Evolutionary conservation across 2,329 filamentous ascomycete genomes (phyloP), one percentile per base, ranked within the genome.

Genomic region (Ophiostoma montium): DNA sequence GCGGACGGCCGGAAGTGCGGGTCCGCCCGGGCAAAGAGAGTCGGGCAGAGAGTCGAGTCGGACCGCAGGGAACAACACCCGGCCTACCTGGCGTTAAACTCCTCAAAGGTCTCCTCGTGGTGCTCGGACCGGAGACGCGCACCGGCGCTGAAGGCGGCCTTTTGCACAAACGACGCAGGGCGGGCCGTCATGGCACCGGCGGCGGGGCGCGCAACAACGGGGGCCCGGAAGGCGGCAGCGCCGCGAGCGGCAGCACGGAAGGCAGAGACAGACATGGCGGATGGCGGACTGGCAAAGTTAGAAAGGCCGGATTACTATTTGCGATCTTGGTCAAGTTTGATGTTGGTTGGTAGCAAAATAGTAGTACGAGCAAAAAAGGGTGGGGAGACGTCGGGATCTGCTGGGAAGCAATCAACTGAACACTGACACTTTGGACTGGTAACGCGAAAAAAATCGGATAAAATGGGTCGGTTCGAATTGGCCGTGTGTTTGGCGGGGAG

Each of bases 91-190:
- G 88, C 84, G 70, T 86, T 88, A 71, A 98, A 98, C 75, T 96
- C 89, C 76, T 98, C 92, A 62, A 95, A 98, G 62, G 85, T 94
- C 81, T 98, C 92, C 70, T 98, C 92, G 64, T 82, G 78, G 70
- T 94, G 86, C 63, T 75, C 70, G 63, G 67, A 66, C 59, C 69
- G 70, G 63, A 73, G 67, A 62, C 72, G 64, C 59, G 69, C 64
- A 54, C 71, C 74, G 63, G 78, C 83, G 74, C 75, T 82, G 71
- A 83, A 82, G 70, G 63, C 70, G 63, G 53, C 67, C 64, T 61
- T 71, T 69, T 60, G 69, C 67, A 69, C 64, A 54, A 71, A 68
- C 60, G 70, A 68, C 59, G 72, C 68, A 62, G 71, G 73, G 61
- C 71, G 72, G 63, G 72, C 69, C 61, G 78, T 42, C 21, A 23